phyloP scores from a whole-genome alignment of 2,329 filamentous ascomycete species.

The Byssochlamys sp. region DNA sequence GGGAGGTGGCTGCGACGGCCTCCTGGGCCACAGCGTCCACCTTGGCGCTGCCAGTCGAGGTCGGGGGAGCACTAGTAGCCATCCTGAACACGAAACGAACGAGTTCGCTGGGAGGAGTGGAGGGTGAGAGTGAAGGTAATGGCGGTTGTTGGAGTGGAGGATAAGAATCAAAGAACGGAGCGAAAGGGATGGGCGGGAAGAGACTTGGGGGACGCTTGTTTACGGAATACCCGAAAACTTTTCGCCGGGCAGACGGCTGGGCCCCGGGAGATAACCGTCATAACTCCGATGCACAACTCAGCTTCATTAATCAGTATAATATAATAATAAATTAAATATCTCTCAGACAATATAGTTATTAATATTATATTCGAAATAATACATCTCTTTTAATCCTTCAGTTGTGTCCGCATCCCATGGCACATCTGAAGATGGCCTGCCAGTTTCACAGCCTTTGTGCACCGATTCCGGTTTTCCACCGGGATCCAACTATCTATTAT shows the following conservation, averaged over 20 bases:
- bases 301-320: neutral
- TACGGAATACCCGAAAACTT: neutral
- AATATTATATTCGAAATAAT: too few species aligned
- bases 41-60: slow-evolving; percentile 12
- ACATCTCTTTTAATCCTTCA: too few species aligned
- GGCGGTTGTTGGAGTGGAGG: slow-evolving; percentile 2
- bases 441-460: too few species aligned
- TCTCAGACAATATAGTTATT: too few species aligned
- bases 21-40: slow-evolving; percentile 15
- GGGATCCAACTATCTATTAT: too few species aligned
- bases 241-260: neutral
- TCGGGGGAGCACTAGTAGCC: slow-evolving; percentile 2
- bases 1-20: slow-evolving; percentile 23
- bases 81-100: neutral
- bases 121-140: slow-evolving; percentile 4
- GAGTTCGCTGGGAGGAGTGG: slow-evolving; percentile 2
- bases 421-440: too few species aligned
- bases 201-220: neutral
- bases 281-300: neutral
- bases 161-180: neutral
- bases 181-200: neutral
- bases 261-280: neutral
- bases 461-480: too few species aligned
- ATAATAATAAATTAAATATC: too few species aligned
- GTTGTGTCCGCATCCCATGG: too few species aligned